phyloP scores from a whole-genome alignment of 2,329 filamentous ascomycete species.

The Cladophialophora carrionii region DNA sequence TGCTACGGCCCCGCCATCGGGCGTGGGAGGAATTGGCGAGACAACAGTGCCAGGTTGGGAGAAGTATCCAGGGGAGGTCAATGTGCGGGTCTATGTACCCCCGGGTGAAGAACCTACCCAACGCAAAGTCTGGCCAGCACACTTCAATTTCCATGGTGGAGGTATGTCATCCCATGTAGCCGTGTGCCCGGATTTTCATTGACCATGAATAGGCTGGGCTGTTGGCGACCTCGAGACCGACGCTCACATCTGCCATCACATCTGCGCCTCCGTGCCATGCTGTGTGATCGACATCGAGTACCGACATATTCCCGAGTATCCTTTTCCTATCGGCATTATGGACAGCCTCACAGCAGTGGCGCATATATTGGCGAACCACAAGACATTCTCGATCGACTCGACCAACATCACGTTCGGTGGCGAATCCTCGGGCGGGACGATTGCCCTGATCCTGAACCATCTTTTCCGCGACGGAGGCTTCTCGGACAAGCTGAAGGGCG shows the following conservation, averaged over 20 bases:
- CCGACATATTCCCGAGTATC: slow-evolving; percentile 37
- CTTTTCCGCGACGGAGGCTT: slow-evolving; percentile 34
- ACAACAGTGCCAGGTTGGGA: slow-evolving; percentile 37
- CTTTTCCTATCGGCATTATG: slow-evolving; percentile 38
- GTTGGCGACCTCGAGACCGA: slow-evolving; percentile 38
- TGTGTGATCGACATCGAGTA: slow-evolving; percentile 39
- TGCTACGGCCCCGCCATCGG: slow-evolving; percentile 35
- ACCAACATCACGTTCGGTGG: slow-evolving; percentile 37
- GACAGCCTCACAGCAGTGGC: slow-evolving; percentile 33
- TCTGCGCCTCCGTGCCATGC: slow-evolving; percentile 37
- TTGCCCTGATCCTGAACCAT: slow-evolving; percentile 37
- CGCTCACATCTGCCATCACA: slow-evolving; percentile 38
- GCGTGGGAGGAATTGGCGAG: slow-evolving; percentile 39
- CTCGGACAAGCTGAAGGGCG: slow-evolving; percentile 33
- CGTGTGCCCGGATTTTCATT: not conserved
- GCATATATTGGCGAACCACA: slow-evolving; percentile 37
- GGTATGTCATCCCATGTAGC: slow-evolving; percentile 24
- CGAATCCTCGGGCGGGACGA: slow-evolving; percentile 37
- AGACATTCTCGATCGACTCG: slow-evolving; percentile 37
- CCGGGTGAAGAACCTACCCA: slow-evolving; percentile 36
- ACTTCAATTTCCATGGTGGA: slow-evolving; percentile 40
- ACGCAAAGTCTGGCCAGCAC: slow-evolving; percentile 38
- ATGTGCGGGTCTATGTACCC: slow-evolving; percentile 38
- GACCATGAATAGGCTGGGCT: slow-evolving; percentile 33
- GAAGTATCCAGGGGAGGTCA: slow-evolving; percentile 38